Base-by-base conservation (phyloP, 768 basidiomycete species). In the Macrolepiota fuliginosa region DNA sequence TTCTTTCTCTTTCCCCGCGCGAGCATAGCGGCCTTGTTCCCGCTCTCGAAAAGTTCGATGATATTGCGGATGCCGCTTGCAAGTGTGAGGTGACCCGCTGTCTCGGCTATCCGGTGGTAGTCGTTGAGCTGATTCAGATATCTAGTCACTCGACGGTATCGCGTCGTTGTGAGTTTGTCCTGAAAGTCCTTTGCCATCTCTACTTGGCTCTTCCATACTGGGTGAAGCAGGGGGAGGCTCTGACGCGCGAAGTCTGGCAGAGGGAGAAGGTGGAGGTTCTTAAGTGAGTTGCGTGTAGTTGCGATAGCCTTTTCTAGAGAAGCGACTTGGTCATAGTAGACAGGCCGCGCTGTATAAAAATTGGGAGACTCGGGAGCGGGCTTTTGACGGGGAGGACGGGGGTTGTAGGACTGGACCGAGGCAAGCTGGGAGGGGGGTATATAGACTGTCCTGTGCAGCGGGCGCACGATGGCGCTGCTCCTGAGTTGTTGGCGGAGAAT, bases 341-440 rank as follows among this genome's bases (percentile, higher is more conserved):
- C 76, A 1, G 90, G 78, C 36, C 89, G 86, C 15, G 88, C 89
- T 17, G 94, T 93, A 77, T 92, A 97, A 76, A 94, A 96, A 52
- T 84, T 85, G 22, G 92, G 85, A 7, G 92, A 90, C 19, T 80
- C 73, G 0, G 92, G 92, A 59, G 71, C 64, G 12, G 69, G 65
- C 62, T 72, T 72, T 10, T 54, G 46, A 7, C 57, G 62, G 4
- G 32, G 12, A 47, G 54, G 40, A 25, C 59, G 49, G 6, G 55
- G 37, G 42, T 40, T 35, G 51, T 56, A 27, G 55, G 63, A 35
- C 24, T 47, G 63, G 52, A 36, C 45, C 10, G 59, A 37, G 49
- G 61, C 60, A 45, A 64, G 54, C 40, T 64, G 63, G 22, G 65
- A 56, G 24, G 58, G 65, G 24, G 65, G 62, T 17, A 62, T 45